A percentile compares a stretch with the other conserved stretches of the same genome.
Conservation (phyloP, 441 rosid species). For the Breynia disticha region DNA sequence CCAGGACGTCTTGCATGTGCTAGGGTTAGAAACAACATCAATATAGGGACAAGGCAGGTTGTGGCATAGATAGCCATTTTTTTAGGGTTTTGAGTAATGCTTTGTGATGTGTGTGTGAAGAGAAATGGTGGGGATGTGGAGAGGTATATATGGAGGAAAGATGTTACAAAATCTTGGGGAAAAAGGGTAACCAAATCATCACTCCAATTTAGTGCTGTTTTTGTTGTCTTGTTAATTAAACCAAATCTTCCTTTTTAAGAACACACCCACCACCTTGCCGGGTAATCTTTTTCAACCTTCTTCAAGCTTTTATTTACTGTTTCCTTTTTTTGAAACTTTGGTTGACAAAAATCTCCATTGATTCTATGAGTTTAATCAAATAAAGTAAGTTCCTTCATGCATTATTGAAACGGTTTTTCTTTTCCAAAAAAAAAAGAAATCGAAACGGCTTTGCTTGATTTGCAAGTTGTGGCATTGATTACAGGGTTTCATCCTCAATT, state of each 20-base stretch:
- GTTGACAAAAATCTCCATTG: not conserved
- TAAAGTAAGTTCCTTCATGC: no score
- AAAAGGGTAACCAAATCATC: conserved; percentile 22
- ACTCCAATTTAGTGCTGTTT: conserved; percentile 31
- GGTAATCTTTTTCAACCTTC: conserved; percentile 14
- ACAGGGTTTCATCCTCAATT: not conserved
- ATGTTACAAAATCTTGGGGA: conserved; percentile 21
- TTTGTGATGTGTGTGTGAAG: not conserved
- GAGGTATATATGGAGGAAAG: conserved; percentile 39
- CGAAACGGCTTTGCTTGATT: conserved; percentile 29
- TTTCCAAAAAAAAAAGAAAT: not conserved
- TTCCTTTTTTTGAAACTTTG: no score
- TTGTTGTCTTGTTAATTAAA: conserved; percentile 9
- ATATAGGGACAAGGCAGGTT: conserved; percentile 6
- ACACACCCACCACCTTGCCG: conserved; percentile 6
- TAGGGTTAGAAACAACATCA: conserved; percentile 11
- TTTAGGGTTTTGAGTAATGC: not conserved
- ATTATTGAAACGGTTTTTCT: not conserved
- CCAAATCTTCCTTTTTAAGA: not conserved
- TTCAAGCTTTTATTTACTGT: not conserved
- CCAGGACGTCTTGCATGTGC: conserved; percentile 51
- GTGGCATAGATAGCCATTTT: conserved; percentile 19
- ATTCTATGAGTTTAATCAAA: no score
- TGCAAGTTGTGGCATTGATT: conserved; percentile 31
- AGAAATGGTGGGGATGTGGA: conserved; percentile 11